Base-by-base conservation (phyloP, 331 rosid species). In the Rhamnella rubrinervis region DNA sequence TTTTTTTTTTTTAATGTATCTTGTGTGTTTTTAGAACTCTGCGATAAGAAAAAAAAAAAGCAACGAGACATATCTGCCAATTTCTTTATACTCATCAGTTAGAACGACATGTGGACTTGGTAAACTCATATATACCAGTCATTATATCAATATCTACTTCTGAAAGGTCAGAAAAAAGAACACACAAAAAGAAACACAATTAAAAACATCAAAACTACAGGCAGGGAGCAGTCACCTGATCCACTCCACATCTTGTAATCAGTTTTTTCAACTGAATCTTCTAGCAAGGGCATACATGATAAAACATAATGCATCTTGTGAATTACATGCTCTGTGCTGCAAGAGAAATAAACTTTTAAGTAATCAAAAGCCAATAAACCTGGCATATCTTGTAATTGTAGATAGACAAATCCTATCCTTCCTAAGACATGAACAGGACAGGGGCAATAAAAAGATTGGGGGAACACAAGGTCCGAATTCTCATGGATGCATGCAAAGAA, bases 221-320 rank as follows among this genome's bases (percentile, higher is more conserved):
- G 53, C 58, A 73, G 61, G 19, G 35, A 55, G 74, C 46, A 82
- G 60, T 81, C 72, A 90, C 96, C 92, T 82, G 97, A 78, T 72
- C 59, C 75, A 74, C 81, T 75, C 97, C 97, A 95, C 90, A 87
- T 83, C 41, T 90, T 86, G 18, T 62, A 46, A 77, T 74, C 83
- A 55, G 85, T 81, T 59, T 70, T 81, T 55, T 80, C 80, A 65
- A 75, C 86, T 4, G 77, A 80, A 71, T 75, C 77, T 78, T 83
- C 86, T 75, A 78, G 60, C 64, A 80, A 66, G 8, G 91, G 87
- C 19, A 87, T 72, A 50, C 56, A 80, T 18, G 87, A 87, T 61
- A 95, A 59, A 62, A 77, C 65, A 72, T 77, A 86, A 74, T 91
- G 80, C 28, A 89, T 55, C 58, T 83, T 86, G 80, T 50, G 79